Percentiles rank a stretch among this genome's conserved stretches.
These are phyloP conservation scores for Rhododendron ferrugineum DNA, from an alignment of 148 eudicot genomes.

Conservation along the genomic window DNA sequence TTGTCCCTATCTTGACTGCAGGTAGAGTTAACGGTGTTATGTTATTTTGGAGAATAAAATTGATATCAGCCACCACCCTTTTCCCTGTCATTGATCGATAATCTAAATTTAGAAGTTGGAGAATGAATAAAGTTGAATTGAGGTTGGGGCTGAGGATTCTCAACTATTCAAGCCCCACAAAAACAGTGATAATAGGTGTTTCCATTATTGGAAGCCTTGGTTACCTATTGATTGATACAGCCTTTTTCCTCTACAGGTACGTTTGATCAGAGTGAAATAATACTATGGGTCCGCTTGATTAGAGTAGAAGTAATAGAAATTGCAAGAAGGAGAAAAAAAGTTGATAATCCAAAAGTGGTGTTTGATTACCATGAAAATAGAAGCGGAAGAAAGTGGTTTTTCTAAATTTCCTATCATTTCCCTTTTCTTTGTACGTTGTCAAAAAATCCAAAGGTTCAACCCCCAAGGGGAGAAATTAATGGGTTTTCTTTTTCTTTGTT, in stretches of 20 bases:
- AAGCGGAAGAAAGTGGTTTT: background rate
- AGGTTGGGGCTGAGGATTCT: background rate
- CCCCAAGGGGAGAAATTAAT: background rate
- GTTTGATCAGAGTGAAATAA: too few species aligned
- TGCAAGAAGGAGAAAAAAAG: too few species aligned
- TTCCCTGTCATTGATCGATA: background rate
- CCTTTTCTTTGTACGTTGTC: background rate
- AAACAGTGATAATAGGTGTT: background rate
- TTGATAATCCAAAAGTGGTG: too few species aligned
- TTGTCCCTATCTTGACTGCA: background rate
- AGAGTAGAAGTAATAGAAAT: too few species aligned
- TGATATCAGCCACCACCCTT: too few species aligned
- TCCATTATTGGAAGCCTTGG: background rate
- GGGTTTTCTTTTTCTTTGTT: background rate
- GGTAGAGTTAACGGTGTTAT: background rate
- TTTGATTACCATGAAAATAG: too few species aligned
- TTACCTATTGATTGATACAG: background rate
- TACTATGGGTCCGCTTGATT: too few species aligned
- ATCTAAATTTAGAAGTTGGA: background rate
- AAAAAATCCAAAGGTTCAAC: background rate
- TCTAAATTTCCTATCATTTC: background rate
- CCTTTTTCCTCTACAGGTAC: background rate
- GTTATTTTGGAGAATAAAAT: background rate
- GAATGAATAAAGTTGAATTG: background rate
- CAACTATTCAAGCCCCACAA: background rate